Evolutionary conservation across 2,329 filamentous ascomycete genomes (phyloP).

Genomic region (Aspergillus fischeri): DNA sequence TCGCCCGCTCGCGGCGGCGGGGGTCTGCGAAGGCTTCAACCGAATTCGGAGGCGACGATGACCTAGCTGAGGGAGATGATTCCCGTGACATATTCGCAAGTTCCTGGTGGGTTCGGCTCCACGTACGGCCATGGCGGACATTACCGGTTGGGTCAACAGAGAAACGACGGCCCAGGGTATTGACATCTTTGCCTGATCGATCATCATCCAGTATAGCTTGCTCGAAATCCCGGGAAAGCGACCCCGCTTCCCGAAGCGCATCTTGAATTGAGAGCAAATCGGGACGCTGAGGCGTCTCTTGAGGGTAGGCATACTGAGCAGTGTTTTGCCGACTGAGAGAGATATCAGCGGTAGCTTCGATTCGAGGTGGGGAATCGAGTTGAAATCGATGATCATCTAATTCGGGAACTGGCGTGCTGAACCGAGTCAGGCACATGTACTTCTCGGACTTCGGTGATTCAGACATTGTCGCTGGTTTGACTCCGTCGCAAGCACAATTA

Average conservation of each 20-base stretch:
- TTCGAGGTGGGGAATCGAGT: slow-evolving; percentile 33
- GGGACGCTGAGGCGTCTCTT: slow-evolving; percentile 47
- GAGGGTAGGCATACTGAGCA: slow-evolving; percentile 45
- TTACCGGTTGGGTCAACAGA: slow-evolving; percentile 41
- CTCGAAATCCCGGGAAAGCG: slow-evolving; percentile 76
- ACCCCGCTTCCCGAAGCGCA: slow-evolving; percentile 39
- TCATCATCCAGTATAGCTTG: slow-evolving; percentile 79
- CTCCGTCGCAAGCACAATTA: background rate
- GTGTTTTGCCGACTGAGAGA: slow-evolving; percentile 32
- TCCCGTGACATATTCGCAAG: slow-evolving; percentile 40
- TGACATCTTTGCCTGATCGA: slow-evolving; percentile 32
- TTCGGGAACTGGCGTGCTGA: slow-evolving; percentile 60
- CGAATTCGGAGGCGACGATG: slow-evolving; percentile 87
- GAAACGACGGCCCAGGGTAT: slow-evolving; percentile 33
- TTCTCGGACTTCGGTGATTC: slow-evolving; percentile 62
- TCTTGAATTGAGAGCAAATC: slow-evolving; percentile 46
- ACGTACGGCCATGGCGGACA: slow-evolving; percentile 30
- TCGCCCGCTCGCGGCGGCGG: slow-evolving; percentile 73
- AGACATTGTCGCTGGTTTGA: slow-evolving; percentile 34
- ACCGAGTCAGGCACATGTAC: slow-evolving; percentile 55
- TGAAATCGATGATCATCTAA: slow-evolving; percentile 78
- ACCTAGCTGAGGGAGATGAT: slow-evolving; percentile 57
- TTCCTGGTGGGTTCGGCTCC: slow-evolving; percentile 37
- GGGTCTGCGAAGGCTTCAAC: slow-evolving; percentile 95
- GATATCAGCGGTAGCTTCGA: slow-evolving; percentile 36